Percentiles rank a stretch among this genome's conserved stretches.
Evolutionary conservation across 163 green algal genomes (phyloP).

Genomic region (Picocystis sp.): DNA sequence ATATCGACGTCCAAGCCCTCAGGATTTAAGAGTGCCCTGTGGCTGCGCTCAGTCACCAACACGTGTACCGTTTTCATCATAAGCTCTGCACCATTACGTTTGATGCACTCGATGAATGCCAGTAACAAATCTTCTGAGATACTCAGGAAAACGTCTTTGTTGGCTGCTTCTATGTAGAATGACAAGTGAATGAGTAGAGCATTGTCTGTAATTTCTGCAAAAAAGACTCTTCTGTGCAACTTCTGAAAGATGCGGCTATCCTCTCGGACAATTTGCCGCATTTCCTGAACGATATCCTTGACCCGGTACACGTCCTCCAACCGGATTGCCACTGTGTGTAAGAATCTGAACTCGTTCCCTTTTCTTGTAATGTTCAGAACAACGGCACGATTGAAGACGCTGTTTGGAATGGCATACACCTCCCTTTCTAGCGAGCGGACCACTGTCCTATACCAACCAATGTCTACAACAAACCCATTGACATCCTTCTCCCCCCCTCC

Average conservation of each 20-base stretch:
- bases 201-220: constrained; percentile 66
- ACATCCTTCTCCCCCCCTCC: constrained; percentile 19
- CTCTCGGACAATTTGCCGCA: constrained; percentile 58
- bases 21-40: no score
- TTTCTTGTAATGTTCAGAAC: constrained; percentile 85
- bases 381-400: constrained; percentile 75
- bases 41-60: no score
- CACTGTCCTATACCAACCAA: constrained; percentile 80
- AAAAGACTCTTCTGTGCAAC: constrained; percentile 73
- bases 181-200: constrained; percentile 26
- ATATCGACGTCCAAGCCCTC: no score
- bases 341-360: constrained; percentile 70
- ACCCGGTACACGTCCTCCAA: constrained; percentile 58
- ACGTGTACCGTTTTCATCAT: no score
- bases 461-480: constrained; percentile 78
- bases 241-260: constrained; percentile 65
- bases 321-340: constrained; percentile 55
- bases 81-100: constrained; percentile 9
- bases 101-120: constrained; percentile 60
- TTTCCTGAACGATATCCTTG: constrained; percentile 50
- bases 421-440: constrained; percentile 76
- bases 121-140: constrained; percentile 62
- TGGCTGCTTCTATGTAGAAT: constrained; percentile 49
- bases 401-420: constrained; percentile 69
- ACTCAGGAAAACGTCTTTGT: constrained; percentile 18